These are phyloP conservation scores for Hymenochaete sp. DNA, from an alignment of 1,284 basidiomycete genomes.

Conservation along the genomic window DNA sequence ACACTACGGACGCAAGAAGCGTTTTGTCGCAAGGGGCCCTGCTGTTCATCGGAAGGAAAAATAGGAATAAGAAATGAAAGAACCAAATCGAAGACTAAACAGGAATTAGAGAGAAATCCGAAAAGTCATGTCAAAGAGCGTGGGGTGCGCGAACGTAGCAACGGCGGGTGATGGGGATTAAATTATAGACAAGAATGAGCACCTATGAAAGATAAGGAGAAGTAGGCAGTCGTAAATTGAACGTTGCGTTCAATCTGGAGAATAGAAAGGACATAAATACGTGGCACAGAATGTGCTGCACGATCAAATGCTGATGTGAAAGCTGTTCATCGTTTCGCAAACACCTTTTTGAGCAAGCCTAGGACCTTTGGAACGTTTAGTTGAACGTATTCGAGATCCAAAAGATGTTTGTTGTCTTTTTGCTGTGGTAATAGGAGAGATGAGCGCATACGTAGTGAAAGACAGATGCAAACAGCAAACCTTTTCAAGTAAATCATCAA, in stretches of 20 bases:
- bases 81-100: slow-evolving; percentile 1
- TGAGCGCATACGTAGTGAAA: neutral
- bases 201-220: too few species aligned
- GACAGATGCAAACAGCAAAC: slow-evolving; percentile 33
- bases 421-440: slow-evolving; percentile 47
- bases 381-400: slow-evolving; percentile 97
- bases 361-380: slow-evolving; percentile 94
- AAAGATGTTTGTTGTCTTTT: slow-evolving; percentile 93
- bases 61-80: slow-evolving; percentile 6
- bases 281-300: too few species aligned
- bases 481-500: slow-evolving; percentile 97
- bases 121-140: neutral
- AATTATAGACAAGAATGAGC: too few species aligned
- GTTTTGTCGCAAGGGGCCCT: too few species aligned
- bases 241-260: too few species aligned
- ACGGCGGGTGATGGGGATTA: too few species aligned
- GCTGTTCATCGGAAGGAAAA: slow-evolving; percentile 3
- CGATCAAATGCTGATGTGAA: too few species aligned
- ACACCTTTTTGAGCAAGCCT: slow-evolving; percentile 84
- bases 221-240: too few species aligned
- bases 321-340: slow-evolving; percentile 66
- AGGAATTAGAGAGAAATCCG: slow-evolving; percentile 3
- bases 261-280: too few species aligned
- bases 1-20: too few species aligned
- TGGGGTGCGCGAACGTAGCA: too few species aligned